phyloP scores from a whole-genome alignment of 306 rosid species.

The Begonia loranthoides region DNA sequence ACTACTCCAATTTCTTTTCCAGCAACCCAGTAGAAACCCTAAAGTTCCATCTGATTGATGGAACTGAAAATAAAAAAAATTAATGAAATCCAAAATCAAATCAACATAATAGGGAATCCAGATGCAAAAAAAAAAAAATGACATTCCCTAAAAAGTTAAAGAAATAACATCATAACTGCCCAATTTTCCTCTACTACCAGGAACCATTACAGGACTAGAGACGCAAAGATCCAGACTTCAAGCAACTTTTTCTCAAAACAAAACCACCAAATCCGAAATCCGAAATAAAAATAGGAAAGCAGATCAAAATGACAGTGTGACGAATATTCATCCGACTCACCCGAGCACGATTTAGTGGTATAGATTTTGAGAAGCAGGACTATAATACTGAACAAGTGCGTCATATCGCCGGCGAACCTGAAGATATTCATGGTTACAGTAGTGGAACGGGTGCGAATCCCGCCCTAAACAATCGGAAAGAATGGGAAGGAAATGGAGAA shows the following conservation, averaged over 20 bases:
- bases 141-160: no score
- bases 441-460: not conserved
- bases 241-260: not conserved
- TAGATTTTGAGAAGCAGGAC: slow-evolving; percentile 89
- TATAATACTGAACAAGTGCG: slow-evolving; percentile 76
- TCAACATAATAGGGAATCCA: no score
- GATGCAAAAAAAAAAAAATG: no score
- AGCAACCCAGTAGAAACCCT: no score
- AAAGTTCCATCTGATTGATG: no score
- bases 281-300: slow-evolving; percentile 1
- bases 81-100: no score
- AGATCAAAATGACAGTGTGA: not conserved
- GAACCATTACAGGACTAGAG: not conserved
- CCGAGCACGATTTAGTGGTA: slow-evolving; percentile 93
- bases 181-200: not conserved
- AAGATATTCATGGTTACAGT: slow-evolving; percentile 56
- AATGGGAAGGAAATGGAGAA: no score
- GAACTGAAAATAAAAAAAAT: no score
- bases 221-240: not conserved
- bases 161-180: not conserved
- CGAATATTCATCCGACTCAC: slow-evolving; percentile 14
- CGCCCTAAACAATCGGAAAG: not conserved
- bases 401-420: slow-evolving; percentile 91
- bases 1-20: no score
- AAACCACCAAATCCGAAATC: not conserved